Evolutionary conservation across 2,329 filamentous ascomycete species (phyloP), one percentile per base, ranked within the genome.

Genomic region (Fusarium longipes): DNA sequence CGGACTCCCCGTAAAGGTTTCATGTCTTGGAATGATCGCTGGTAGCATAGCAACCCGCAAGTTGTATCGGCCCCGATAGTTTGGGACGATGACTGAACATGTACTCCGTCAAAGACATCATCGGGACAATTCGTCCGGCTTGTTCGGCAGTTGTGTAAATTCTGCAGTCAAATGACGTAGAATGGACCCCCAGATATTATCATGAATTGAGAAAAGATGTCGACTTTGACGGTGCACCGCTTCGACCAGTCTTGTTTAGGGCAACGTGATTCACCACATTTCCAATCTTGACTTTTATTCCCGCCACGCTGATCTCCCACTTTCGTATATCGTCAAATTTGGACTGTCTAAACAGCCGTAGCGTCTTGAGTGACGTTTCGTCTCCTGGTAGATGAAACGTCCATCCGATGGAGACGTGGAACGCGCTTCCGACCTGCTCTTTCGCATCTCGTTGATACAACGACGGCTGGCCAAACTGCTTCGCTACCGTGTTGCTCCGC

Each of bases 331-430:
- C 73, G 14, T 55, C 57, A 43, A 74, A 77, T 33, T 67, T 68
- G 29, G 65, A 25, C 8, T 68, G 30, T 27, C 57, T 58, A 32
- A 77, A 75, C 1, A 76, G 42, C 18, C 64, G 49, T 9, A 76
- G 61, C 2, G 72, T 75, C 27, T 66, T 67, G 7, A 74, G 54
- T 4, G 73, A 65, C 72, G 73, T 48, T 32, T 84, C 81, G 5
- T 79, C 59, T 8, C 77, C 81, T 1, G 87, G 89, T 39, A 81
- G 76, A 11, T 82, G 77, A 64, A 95, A 83, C 2, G 87, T 91
- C 96, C 95, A 98, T 0, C 91, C 96, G 56, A 99, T 87, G 43
- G 93, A 97, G 61, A 98, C 81, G 78, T 99, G 96, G 74, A 97
- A 97, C 22, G 86, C 87, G 68, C 45, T 64, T 32, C 69, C 75